Percentiles rank a stretch among this genome's conserved stretches.
These are phyloP conservation scores for Viridothelium virens DNA, from an alignment of 495 filamentous ascomycete species.

Conservation along the genomic window DNA sequence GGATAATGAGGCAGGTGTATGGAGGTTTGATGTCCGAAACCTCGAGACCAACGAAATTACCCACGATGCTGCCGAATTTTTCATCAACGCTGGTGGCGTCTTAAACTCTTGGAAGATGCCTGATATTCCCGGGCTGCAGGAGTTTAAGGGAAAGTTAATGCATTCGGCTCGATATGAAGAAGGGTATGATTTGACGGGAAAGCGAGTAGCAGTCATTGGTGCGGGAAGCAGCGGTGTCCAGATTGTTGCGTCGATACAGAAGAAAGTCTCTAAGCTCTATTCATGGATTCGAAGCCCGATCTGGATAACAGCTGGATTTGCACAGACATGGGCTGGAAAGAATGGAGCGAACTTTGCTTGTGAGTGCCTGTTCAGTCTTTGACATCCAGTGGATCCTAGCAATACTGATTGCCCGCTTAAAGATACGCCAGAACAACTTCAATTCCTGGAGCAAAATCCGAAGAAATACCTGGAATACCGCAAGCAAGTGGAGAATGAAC, in stretches of 20 bases:
- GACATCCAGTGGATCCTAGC: background rate
- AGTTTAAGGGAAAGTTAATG: conserved; percentile 36
- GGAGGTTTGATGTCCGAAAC: conserved; percentile 30
- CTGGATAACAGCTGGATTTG: conserved; percentile 38
- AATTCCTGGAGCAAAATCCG: conserved; percentile 30
- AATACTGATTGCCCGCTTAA: background rate
- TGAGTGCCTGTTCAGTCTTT: conserved; percentile 9
- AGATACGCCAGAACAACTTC: conserved; percentile 32
- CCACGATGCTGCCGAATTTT: conserved; percentile 34
- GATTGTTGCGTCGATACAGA: conserved; percentile 33
- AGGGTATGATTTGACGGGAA: conserved; percentile 31
- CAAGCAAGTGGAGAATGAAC: conserved; percentile 39
- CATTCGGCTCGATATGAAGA: conserved; percentile 37
- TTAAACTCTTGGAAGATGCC: conserved; percentile 38
- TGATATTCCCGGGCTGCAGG: conserved; percentile 29
- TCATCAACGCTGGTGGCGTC: conserved; percentile 38
- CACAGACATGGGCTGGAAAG: conserved; percentile 33
- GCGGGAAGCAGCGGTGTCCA: conserved; percentile 34
- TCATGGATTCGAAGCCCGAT: conserved; percentile 35
- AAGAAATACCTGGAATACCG: conserved; percentile 37
- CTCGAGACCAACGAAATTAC: conserved; percentile 28
- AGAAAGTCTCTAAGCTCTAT: conserved; percentile 29
- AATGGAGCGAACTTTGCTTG: conserved; percentile 36
- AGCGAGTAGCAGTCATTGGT: conserved; percentile 36
- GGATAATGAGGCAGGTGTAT: conserved; percentile 30